Conservation (phyloP, 176 grass and related monocot species). For the Typha latifolia region DNA sequence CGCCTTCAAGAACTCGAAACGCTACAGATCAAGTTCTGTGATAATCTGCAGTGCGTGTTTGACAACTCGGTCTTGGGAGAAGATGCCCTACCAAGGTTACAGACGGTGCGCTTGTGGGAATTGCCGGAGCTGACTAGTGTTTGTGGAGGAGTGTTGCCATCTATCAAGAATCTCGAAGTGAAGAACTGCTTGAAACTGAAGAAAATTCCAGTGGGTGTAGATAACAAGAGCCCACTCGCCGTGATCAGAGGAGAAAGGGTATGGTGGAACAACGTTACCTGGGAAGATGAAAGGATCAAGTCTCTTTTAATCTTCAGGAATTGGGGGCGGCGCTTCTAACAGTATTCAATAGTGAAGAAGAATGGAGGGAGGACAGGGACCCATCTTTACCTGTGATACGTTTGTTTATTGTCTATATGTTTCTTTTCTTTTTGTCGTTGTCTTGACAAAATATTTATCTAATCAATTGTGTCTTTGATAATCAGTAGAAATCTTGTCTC, state of each 20-base stretch:
- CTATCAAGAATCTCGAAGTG: slow-evolving; percentile 29
- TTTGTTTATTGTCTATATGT: too few species aligned
- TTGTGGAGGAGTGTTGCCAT: slow-evolving; percentile 24
- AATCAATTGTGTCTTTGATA: too few species aligned
- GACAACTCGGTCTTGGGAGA: neutral
- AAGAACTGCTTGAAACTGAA: slow-evolving; percentile 20
- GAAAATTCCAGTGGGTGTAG: slow-evolving; percentile 26
- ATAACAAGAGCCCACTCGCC: slow-evolving; percentile 23
- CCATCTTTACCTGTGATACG: too few species aligned
- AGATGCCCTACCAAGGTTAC: slow-evolving; percentile 18
- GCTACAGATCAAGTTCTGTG: too few species aligned
- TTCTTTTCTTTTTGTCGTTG: too few species aligned
- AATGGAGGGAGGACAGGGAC: too few species aligned
- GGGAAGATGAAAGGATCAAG: slow-evolving; percentile 24
- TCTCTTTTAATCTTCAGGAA: slow-evolving; percentile 24
- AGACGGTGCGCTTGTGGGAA: slow-evolving; percentile 26
- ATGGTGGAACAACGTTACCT: slow-evolving; percentile 28
- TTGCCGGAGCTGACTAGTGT: slow-evolving; percentile 22
- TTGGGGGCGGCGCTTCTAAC: neutral
- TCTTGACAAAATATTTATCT: too few species aligned
- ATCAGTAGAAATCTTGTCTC: too few species aligned
- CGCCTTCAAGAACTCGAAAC: too few species aligned
- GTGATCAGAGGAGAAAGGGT: slow-evolving; percentile 3
- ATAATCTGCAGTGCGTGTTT: too few species aligned
- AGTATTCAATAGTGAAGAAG: too few species aligned